Base-by-base conservation (phyloP, 257 asterid species). In the Capsicum chinense region DNA sequence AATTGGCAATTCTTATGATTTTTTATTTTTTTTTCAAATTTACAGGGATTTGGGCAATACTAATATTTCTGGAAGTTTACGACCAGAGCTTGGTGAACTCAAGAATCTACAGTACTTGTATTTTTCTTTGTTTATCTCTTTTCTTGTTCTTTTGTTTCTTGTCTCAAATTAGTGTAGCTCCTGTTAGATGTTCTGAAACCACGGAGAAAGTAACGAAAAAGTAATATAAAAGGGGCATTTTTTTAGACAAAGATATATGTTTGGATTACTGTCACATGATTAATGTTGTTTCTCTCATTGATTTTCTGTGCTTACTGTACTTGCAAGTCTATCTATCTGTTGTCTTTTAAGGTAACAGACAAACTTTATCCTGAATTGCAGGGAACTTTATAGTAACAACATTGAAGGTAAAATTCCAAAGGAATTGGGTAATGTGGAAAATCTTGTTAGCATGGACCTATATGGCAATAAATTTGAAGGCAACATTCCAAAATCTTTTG, bases 11-110 rank as follows among this genome's bases (percentile, higher is more conserved):
- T 54, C 14, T 83, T 56, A n/a, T n/a, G 47, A 26, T 26, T 26
- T 26, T 26, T 26, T 1, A 0, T 26, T 42, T 57, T 58, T 17
- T 21, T 50, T 33, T n/a, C 35, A 26, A 14, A 26, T 54, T 85
- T 83, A 5, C 81, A 95, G 99, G 94, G 98, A 95, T 64, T 92
- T 95, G 95, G 99, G 99, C 17, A 94, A 92, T 89, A 90, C 95
- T n/a, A 95, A 95, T 87, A 89, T 95, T 67, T 93, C 97, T 84
- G 99, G 99, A 84, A 93, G 87, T 8, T 91, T 94, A 69, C 96
- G 95, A 7, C 91, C 97, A 26, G 98, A 95, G 90, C 93, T 95
- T 69, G 97, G 97, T 83, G 93, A 94, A 84, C 93, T 94, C 83
- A 92, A 92, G 93, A 93, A 93, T 89, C 93, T 95, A 83, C 94